A percentile compares a stretch with the other conserved stretches of the same genome.
Conservation (phyloP, 2,329 filamentous ascomycete genomes). For the Thermothelomyces thermophilus region DNA sequence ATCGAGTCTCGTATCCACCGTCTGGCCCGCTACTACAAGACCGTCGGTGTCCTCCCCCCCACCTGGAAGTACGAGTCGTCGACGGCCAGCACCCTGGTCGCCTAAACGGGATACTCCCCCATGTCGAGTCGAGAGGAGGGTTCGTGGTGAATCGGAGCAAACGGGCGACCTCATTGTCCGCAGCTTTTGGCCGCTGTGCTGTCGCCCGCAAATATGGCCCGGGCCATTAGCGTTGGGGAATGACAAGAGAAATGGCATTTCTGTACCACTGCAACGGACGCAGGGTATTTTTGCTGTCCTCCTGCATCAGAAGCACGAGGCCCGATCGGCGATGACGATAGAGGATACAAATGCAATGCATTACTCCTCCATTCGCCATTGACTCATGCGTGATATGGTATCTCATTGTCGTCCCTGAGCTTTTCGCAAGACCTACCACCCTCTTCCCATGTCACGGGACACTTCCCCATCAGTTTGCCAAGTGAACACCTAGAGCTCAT, state of each 20-base stretch:
- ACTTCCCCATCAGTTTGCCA: neutral
- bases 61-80: slow-evolving; percentile 99
- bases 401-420: neutral
- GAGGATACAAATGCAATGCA: slow-evolving; percentile 12
- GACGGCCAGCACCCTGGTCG: slow-evolving; percentile 88
- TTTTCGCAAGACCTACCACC: neutral
- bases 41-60: slow-evolving; percentile 73
- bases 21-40: slow-evolving; percentile 97
- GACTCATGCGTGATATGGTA: slow-evolving; percentile 5
- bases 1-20: slow-evolving; percentile 99
- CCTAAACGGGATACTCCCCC: slow-evolving; percentile 49
- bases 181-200: slow-evolving; percentile 14
- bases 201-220: slow-evolving; percentile 10
- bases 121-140: slow-evolving; percentile 23
- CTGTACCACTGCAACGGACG: slow-evolving; percentile 19
- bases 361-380: slow-evolving; percentile 5
- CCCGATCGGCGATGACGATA: slow-evolving; percentile 2
- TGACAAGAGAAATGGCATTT: slow-evolving; percentile 27
- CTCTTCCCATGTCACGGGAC: neutral
- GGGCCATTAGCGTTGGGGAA: slow-evolving; percentile 24
- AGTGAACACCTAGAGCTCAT: neutral
- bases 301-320: slow-evolving; percentile 8
- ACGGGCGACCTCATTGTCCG: slow-evolving; percentile 14
- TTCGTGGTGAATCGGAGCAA: slow-evolving; percentile 18
- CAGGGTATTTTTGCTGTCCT: slow-evolving; percentile 8